Conservation (phyloP, 306 rosid species). For the Dryas octopetala region DNA sequence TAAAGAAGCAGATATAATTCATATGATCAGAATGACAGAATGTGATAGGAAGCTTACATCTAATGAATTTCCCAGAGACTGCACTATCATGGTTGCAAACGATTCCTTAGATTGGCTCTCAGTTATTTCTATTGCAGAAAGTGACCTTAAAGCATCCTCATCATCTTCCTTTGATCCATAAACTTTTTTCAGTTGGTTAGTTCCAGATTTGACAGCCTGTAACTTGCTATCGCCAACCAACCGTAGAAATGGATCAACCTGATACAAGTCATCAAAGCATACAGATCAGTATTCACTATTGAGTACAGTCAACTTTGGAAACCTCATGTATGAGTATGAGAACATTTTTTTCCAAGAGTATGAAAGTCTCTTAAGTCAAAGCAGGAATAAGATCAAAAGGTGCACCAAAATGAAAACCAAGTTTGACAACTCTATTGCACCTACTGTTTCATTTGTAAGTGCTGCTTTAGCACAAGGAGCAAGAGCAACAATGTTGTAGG, state of each 20-base stretch:
- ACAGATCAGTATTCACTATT: neutral
- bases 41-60: slow-evolving; percentile 35
- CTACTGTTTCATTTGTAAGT: slow-evolving; percentile 59
- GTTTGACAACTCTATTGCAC: slow-evolving; percentile 2
- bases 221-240: slow-evolving; percentile 67
- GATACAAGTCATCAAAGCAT: slow-evolving; percentile 13
- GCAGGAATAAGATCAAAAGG: neutral
- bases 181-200: slow-evolving; percentile 31
- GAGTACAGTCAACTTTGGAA: neutral
- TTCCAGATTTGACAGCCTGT: slow-evolving; percentile 37
- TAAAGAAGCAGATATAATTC: neutral
- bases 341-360: neutral
- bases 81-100: slow-evolving; percentile 54
- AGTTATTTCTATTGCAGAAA: slow-evolving; percentile 37
- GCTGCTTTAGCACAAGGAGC: slow-evolving; percentile 54
- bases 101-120: slow-evolving; percentile 43
- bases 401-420: neutral
- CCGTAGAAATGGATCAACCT: slow-evolving; percentile 80
- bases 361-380: neutral
- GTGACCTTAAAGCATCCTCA: slow-evolving; percentile 50
- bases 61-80: slow-evolving; percentile 43
- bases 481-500: slow-evolving; percentile 55
- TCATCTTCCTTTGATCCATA: slow-evolving; percentile 84
- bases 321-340: neutral
- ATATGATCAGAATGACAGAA: neutral